phyloP scores from a whole-genome alignment of 2,329 filamentous ascomycete genomes.

The Penicillium palitans region DNA sequence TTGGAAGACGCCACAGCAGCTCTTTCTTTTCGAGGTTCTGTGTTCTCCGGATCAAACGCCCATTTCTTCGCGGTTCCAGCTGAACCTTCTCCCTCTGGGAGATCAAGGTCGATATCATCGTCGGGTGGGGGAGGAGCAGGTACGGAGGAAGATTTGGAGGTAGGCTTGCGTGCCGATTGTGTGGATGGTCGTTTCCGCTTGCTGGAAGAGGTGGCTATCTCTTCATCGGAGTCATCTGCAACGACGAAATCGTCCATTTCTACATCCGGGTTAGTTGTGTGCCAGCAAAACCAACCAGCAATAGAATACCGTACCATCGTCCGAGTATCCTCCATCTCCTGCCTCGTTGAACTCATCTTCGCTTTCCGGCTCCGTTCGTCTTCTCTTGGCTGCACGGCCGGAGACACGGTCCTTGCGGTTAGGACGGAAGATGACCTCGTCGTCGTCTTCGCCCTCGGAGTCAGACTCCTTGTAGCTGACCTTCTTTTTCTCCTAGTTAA shows the following conservation, averaged over 20 bases:
- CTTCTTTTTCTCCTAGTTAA: slow-evolving; percentile 57
- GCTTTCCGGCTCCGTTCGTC: slow-evolving; percentile 66
- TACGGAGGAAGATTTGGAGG: slow-evolving; percentile 36
- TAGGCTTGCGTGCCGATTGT: slow-evolving; percentile 40
- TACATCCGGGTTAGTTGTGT: slow-evolving; percentile 33
- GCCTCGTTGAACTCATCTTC: slow-evolving; percentile 66
- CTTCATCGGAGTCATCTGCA: slow-evolving; percentile 79
- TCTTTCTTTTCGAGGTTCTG: slow-evolving; percentile 52
- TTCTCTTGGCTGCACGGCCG: slow-evolving; percentile 55
- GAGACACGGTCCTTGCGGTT: slow-evolving; percentile 48
- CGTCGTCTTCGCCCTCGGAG: slow-evolving; percentile 67
- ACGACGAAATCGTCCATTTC: slow-evolving; percentile 88
- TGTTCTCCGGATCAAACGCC: slow-evolving; percentile 67
- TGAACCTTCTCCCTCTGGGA: slow-evolving; percentile 53
- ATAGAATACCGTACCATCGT: slow-evolving; percentile 51
- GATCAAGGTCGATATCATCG: slow-evolving; percentile 57
- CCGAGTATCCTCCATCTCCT: slow-evolving; percentile 46
- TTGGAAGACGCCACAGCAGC: slow-evolving; percentile 40
- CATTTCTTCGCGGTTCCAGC: slow-evolving; percentile 79
- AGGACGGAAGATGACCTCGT: slow-evolving; percentile 68
- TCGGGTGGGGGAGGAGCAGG: slow-evolving; percentile 55
- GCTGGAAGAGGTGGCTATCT: slow-evolving; percentile 55
- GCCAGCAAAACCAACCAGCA: background rate
- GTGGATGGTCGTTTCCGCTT: slow-evolving; percentile 70
- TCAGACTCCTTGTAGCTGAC: slow-evolving; percentile 81